Base-by-base conservation (phyloP, 139 green algal genomes). In the Chlamydomonas schloesseri region DNA sequence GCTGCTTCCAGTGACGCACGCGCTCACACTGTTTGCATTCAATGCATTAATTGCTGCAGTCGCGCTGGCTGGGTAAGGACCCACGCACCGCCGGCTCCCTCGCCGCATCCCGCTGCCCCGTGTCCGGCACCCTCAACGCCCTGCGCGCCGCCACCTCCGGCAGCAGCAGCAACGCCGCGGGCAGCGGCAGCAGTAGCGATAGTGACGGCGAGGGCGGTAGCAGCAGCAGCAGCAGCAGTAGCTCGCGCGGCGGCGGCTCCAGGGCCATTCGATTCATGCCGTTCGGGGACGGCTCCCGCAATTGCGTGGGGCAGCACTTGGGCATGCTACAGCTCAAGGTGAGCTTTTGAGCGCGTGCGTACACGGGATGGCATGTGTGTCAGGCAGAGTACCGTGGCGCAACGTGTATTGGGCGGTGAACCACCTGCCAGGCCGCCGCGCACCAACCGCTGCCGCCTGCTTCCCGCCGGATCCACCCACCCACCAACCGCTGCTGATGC, bases 291-390 rank as follows among this genome's bases (percentile, higher is more conserved):
- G 76, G 76, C 76, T 28, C 33, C 6, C 60, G 76, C 60, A 83
- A 83, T 42, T 83, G 76, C 60, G 76, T 83, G 62, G 76, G 76
- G 15, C 76, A 83, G 76, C 76, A 73, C 60, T 62, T 83, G 37
- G 76, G n/a, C 5, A 62, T 73, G 76, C 74, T 82, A 23, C 33
- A 58, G 74, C 23, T 82, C 34, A 82, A 82, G 55, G 74, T 50
- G 64, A n/a, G 64, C 10, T n/a, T n/a, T n/a, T n/a, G n/a, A n/a
- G n/a, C n/a, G n/a, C n/a, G n/a, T n/a, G n/a, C n/a, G n/a, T n/a
- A n/a, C n/a, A n/a, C n/a, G n/a, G n/a, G n/a, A n/a, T n/a, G n/a
- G n/a, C n/a, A n/a, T n/a, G n/a, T n/a, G n/a, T n/a, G n/a, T n/a
- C n/a, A n/a, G n/a, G n/a, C n/a, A n/a, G n/a, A n/a, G n/a, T n/a